Base-by-base conservation (phyloP, 495 filamentous ascomycete genomes). In the Penicillium coffeae region DNA sequence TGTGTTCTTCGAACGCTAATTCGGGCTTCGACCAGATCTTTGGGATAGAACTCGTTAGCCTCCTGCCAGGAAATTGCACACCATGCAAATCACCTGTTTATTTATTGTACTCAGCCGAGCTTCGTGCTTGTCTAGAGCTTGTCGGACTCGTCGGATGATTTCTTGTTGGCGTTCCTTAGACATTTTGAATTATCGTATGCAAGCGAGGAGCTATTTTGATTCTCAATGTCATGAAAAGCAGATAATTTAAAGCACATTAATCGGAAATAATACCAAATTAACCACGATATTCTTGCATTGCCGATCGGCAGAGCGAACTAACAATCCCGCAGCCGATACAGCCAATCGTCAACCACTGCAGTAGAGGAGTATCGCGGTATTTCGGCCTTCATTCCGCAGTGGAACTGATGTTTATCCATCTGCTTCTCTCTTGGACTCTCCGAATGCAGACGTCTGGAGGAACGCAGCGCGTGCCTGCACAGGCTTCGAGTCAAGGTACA, bases 21-120 rank as follows among this genome's bases (percentile, higher is more conserved):
- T 82, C 78, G 0, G 79, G 77, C 39, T 76, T 75, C 18, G 64
- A 64, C 66, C 66, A 72, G 46, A 72, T 72, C 66, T 72, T 45
- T 16, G 0, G 21, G 14, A 34, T 16, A n/a, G n/a, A n/a, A n/a
- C n/a, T n/a, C n/a, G n/a, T n/a, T n/a, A n/a, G n/a, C n/a, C n/a
- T n/a, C n/a, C n/a, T 35, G n/a, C 10, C 13, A 45, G 15, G 6
- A 21, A 18, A 9, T 8, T 18, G 10, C 5, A 9, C 8, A n/a
- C 10, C 20, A 2, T 22, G 12, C 2, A 12, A 33, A 41, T 35
- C 49, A 78, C 75, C 47, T 74, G 65, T 21, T 63, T 56, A 51
- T 79, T 79, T 49, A 80, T 73, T 34, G 56, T 51, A 27, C 59
- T 56, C 2, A 78, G 62, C 15, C 67, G 50, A 13, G 45, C 13